Base-by-base conservation (phyloP, 768 basidiomycete species). In the Chalciporus pseudorubinellus region DNA sequence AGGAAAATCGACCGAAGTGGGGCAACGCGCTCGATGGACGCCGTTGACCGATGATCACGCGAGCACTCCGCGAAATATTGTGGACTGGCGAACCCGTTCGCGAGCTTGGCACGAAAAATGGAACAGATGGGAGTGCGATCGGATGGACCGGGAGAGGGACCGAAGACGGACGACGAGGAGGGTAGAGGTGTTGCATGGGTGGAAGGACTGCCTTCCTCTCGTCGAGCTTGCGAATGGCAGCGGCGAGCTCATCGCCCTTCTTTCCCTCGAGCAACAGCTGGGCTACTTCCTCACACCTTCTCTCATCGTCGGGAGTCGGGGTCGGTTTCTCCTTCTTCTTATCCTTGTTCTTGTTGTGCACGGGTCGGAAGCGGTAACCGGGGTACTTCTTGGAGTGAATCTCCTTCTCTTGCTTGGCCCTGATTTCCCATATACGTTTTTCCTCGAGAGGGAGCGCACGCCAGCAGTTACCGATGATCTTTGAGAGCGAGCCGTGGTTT, bases 381-480 rank as follows among this genome's bases (percentile, higher is more conserved):
- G 89, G 87, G 63, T 87, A 87, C 52, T 70, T 74, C 36, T 73
- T 73, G 48, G 85, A 81, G 70, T 91, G 88, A 26, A 82, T 83
- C 0, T 82, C 84, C 69, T 88, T 89, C 20, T 83, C 87, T 39
- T 81, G 77, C 62, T 86, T 85, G 0, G 89, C 89, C 48, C 79
- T 79, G 29, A 78, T 69, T 61, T 89, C 86, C 89, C 89, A 91
- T 16, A 81, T 72, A 4, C 76, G 77, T 61, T 85, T 87, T 66
- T 91, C 85, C 14, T 84, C 79, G 16, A 82, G 75, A 0, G 87
- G 84, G 3, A 91, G 78, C 0, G 82, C 67, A 21, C 83, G 78
- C 89, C 89, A 91, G 57, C 74, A 77, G 49, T 77, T 77, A 8
- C 76, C 75, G 22, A 79, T 75, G 52, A 78, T 79, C 60, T 77